Percentiles rank a stretch among this genome's conserved stretches.
phyloP scores from a whole-genome alignment of 495 filamentous ascomycete species.

The Podospora sp. region DNA sequence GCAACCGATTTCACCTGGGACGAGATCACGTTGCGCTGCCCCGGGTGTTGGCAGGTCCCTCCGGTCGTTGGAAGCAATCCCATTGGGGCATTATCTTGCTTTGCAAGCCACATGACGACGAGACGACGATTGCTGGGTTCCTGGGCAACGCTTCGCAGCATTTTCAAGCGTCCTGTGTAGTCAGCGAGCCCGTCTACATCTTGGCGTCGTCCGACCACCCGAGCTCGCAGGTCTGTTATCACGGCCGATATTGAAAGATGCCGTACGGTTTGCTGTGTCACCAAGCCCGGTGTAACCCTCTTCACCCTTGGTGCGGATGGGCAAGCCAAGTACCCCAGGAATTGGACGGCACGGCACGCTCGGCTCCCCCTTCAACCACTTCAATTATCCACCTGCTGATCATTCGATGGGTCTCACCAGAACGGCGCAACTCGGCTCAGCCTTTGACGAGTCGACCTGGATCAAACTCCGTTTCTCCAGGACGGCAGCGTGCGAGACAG shows the following conservation, averaged over 20 bases:
- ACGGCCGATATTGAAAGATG: neutral
- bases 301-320: neutral
- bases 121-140: neutral
- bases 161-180: neutral
- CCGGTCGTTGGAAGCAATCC: conserved; percentile 12
- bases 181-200: neutral
- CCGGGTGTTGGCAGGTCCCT: conserved; percentile 19
- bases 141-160: conserved; percentile 5
- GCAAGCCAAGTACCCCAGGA: conserved; percentile 9
- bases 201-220: conserved; percentile 2
- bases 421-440: neutral
- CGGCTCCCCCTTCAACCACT: conserved; percentile 1
- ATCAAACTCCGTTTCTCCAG: conserved; percentile 13
- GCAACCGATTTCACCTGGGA: conserved; percentile 28
- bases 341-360: conserved; percentile 21
- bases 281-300: neutral
- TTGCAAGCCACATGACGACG: conserved; percentile 10
- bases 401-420: neutral
- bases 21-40: conserved; percentile 27
- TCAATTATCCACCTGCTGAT: conserved; percentile 4
- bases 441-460: neutral
- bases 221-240: conserved; percentile 22
- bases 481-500: conserved; percentile 10
- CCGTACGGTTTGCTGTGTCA: neutral
- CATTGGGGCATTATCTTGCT: conserved; percentile 20